Conservation (phyloP, 2,329 filamentous ascomycete genomes). For the Diplocarpon rosae region DNA sequence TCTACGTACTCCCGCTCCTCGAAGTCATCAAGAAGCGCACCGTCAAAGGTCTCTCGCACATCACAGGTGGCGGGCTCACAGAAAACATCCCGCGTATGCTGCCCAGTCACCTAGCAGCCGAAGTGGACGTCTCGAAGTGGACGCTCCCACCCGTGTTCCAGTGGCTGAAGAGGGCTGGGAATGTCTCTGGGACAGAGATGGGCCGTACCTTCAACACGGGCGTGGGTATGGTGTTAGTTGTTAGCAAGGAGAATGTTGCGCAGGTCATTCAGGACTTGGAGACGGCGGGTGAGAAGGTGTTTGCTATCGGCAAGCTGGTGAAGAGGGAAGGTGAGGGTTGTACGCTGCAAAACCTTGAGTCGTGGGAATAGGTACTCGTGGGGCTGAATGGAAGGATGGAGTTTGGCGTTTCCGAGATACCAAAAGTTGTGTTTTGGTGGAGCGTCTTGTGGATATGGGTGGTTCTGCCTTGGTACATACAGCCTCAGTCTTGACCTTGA, state of each 20-base stretch:
- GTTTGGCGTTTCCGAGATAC: slow-evolving; percentile 14
- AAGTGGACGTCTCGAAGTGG: slow-evolving; percentile 72
- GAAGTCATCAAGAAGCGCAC: slow-evolving; percentile 49
- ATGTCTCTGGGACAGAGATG: slow-evolving; percentile 69
- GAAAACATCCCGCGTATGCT: slow-evolving; percentile 96
- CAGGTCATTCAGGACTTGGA: slow-evolving; percentile 50
- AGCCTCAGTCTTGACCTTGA: too few relatives aligned
- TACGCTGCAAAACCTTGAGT: slow-evolving; percentile 44
- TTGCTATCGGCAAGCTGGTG: slow-evolving; percentile 61
- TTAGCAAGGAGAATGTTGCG: slow-evolving; percentile 52
- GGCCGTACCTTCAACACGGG: slow-evolving; percentile 91
- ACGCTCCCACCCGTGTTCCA: slow-evolving; percentile 66
- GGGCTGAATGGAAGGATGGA: neutral
- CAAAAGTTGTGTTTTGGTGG: slow-evolving; percentile 9
- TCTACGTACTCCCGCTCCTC: slow-evolving; percentile 81
- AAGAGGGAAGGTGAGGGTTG: slow-evolving; percentile 47
- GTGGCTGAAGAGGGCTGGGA: slow-evolving; percentile 70
- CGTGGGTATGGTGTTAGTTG: slow-evolving; percentile 85
- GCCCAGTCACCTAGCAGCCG: slow-evolving; percentile 60
- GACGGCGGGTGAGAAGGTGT: slow-evolving; percentile 65
- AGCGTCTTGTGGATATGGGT: too few relatives aligned
- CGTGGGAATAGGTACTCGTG: slow-evolving; percentile 21
- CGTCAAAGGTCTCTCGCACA: slow-evolving; percentile 90
- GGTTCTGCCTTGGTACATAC: too few relatives aligned
- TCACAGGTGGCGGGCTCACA: slow-evolving; percentile 84